A percentile compares a stretch with the other conserved stretches of the same genome.
Evolutionary conservation across 192 early-diverging fungal species (phyloP).

Genomic region (Rhizophagus sp.): DNA sequence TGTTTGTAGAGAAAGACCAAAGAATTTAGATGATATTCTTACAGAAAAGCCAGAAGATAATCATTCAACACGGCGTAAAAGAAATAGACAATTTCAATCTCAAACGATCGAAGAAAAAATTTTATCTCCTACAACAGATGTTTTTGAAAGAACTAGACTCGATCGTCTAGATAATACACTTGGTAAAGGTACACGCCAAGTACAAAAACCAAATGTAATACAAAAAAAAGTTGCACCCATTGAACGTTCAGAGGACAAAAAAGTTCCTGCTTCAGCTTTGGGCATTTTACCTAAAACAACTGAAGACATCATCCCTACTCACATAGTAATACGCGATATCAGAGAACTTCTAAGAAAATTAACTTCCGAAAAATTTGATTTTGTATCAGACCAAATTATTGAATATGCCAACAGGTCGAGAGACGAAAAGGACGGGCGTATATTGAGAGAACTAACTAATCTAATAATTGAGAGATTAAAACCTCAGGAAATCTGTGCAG

Average conservation of each 20-base stretch:
- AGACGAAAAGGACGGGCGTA: constrained; percentile 65
- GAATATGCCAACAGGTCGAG: constrained; percentile 70
- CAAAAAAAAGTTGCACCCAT: constrained; percentile 73
- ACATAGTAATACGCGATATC: constrained; percentile 74
- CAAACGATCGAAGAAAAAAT: not conserved
- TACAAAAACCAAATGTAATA: constrained; percentile 50
- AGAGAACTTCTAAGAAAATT: constrained; percentile 95
- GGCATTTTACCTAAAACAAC: constrained; percentile 39
- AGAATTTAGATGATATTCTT: constrained; percentile 34
- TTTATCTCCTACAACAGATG: not conserved
- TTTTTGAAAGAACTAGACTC: constrained; percentile 30
- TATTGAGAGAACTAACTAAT: constrained; percentile 80
- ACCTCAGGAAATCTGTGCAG: constrained; percentile 70
- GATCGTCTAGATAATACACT: constrained; percentile 39
- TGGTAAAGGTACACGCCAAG: constrained; percentile 50
- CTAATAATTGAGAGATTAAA: constrained; percentile 94
- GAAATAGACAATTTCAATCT: not conserved
- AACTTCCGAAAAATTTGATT: constrained; percentile 92
- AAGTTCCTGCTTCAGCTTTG: constrained; percentile 58
- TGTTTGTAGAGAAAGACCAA: constrained; percentile 62
- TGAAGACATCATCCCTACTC: constrained; percentile 48
- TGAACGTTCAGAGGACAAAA: constrained; percentile 80
- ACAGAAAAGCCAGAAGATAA: too few species aligned
- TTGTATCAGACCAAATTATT: constrained; percentile 81
- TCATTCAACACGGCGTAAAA: constrained; percentile 20